Evolutionary conservation across 768 basidiomycete species (phyloP), one percentile per base, ranked within the genome.

Genomic region (Plicaturopsis crispa): DNA sequence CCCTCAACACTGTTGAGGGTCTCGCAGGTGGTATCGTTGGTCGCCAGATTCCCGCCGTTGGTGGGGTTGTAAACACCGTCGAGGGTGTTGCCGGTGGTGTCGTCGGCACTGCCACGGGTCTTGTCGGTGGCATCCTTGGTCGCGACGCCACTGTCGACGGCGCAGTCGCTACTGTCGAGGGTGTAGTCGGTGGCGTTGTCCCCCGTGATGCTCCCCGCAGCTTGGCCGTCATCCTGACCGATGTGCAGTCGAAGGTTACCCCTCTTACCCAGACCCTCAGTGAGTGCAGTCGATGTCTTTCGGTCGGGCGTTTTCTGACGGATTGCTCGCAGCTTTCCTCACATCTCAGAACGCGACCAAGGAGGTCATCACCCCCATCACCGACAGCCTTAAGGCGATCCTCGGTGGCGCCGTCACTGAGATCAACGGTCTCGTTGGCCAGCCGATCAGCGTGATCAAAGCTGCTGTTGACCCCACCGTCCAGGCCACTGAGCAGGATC

Each of bases 201-300:
- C 8, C 33, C 33, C 39, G 39, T 28, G 47, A 48, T 22, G 47
- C 34, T 19, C 35, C 39, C 31, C 38, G 42, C 24, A 36, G 42
- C 10, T 31, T 65, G n/a, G 51, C 52, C 11, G 45, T 34, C 36
- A 51, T 65, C 51, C 41, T 65, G 31, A 39, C 20, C n/a, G 35
- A 39, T 17, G 28, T 56, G 5, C 40, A 24, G 4, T 35, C 23
- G 19, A 33, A 51, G 41, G 42, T 54, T 12, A 18, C 40, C 14
- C 41, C 54, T 39, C 36, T 33, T 33, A 35, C 41, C 11, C 35
- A 42, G 1, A 31, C 50, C 38, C 39, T 66, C 39, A 38, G 64
- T 65, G 34, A 38, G 61, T 54, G 16, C 2, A n/a, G 5, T 11
- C 10, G 7, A 7, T 5, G 4, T 17, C 16, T 24, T 35, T 12